These are phyloP conservation scores for Mortierella antarctica DNA, from an alignment of 192 early-diverging fungal species.

Conservation along the genomic window DNA sequence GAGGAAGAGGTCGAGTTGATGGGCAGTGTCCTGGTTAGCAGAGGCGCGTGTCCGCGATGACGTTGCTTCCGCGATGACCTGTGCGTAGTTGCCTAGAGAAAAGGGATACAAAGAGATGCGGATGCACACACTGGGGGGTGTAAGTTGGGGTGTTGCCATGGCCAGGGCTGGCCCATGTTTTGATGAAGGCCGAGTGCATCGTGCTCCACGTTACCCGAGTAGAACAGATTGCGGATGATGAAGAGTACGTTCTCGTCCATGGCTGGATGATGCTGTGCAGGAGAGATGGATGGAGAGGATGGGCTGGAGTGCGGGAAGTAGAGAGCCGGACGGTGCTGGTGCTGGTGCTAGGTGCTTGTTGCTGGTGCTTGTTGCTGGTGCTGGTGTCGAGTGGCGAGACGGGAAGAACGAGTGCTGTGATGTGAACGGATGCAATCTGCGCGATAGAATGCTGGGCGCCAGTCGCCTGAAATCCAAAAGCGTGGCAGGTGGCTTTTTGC, in stretches of 20 bases:
- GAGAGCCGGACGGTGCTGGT: no score
- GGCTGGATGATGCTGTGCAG: background rate
- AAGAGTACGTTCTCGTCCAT: conserved; percentile 71
- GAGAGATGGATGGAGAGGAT: background rate
- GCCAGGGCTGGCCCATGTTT: background rate
- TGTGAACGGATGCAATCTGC: no score
- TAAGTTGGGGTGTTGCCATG: background rate
- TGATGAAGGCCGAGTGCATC: background rate
- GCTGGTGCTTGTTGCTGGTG: no score
- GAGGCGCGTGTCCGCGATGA: conserved; percentile 67
- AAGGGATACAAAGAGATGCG: background rate
- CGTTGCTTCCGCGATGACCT: conserved; percentile 42
- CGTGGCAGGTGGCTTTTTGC: background rate
- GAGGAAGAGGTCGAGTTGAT: conserved; percentile 73
- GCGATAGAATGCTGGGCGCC: no score
- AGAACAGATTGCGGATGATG: conserved; percentile 76
- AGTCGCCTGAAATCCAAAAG: background rate
- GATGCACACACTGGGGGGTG: background rate
- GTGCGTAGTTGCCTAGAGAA: conserved; percentile 31
- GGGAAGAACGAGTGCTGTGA: no score
- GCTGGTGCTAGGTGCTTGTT: no score
- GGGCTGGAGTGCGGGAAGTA: background rate
- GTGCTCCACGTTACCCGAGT: conserved; percentile 45
- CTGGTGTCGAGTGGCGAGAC: no score
- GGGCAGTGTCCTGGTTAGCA: conserved; percentile 69